Conservation (phyloP, 108 stramenopile species). For the Pseudonitzschia delicatissima region DNA sequence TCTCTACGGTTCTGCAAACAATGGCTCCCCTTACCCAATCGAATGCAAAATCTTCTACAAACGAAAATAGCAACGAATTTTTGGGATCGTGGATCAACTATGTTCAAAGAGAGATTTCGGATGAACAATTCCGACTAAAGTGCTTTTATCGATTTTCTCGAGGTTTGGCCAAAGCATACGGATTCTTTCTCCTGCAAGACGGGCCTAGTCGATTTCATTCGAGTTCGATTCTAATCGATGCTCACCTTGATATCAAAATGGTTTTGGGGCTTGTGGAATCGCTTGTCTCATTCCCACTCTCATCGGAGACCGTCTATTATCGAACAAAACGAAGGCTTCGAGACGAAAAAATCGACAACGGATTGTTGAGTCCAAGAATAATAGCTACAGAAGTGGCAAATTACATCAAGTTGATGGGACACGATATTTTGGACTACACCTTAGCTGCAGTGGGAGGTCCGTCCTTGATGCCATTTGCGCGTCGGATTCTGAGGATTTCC, state of each 20-base stretch:
- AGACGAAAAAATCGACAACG: constrained; percentile 35
- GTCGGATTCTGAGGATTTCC: constrained; percentile 35
- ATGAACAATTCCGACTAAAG: constrained; percentile 4
- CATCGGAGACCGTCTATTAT: constrained; percentile 42
- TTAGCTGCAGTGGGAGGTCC: constrained; percentile 28
- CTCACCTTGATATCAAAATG: constrained; percentile 16
- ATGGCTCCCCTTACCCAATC: constrained; percentile 27
- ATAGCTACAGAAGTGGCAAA: constrained; percentile 31
- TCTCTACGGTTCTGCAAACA: constrained; percentile 18
- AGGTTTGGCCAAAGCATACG: constrained; percentile 17
- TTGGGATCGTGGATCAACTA: constrained; percentile 20
- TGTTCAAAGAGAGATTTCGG: constrained; percentile 21
- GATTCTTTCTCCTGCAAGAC: constrained; percentile 12
- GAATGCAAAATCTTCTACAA: not conserved
- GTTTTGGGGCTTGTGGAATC: constrained; percentile 34
- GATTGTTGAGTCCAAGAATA: constrained; percentile 35
- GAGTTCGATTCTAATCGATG: constrained; percentile 8
- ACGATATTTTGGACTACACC: constrained; percentile 26
- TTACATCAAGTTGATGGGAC: constrained; percentile 37
- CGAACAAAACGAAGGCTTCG: constrained; percentile 50
- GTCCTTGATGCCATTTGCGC: constrained; percentile 31
- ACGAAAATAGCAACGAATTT: not conserved
- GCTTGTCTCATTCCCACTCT: constrained; percentile 42
- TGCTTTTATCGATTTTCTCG: constrained; percentile 22
- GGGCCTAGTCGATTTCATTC: not conserved